Evolutionary conservation across 2,329 filamentous ascomycete species (phyloP).

Genomic region (Calonectria ilicicola): DNA sequence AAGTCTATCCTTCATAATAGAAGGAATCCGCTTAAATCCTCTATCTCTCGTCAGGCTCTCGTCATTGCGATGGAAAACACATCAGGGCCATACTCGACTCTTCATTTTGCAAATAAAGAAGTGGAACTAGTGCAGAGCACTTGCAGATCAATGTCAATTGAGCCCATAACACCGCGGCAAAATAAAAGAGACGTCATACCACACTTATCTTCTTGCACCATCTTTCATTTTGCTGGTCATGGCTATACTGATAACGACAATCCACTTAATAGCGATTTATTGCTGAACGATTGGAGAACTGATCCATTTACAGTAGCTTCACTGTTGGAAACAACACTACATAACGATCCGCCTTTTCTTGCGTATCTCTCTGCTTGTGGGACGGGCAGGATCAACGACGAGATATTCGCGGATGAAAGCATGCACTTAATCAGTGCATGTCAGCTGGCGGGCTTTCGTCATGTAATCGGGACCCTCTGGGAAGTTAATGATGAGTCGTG

Average conservation of each 20-base stretch:
- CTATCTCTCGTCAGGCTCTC: constrained; percentile 31
- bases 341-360: constrained; percentile 42
- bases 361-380: constrained; percentile 54
- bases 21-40: no score
- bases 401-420: constrained; percentile 48
- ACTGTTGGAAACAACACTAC: constrained; percentile 32
- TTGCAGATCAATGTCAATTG: constrained; percentile 1
- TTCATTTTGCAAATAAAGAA: constrained; percentile 38
- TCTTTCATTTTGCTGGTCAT: no score
- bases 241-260: constrained; percentile 31
- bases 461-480: constrained; percentile 17
- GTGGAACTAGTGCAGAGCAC: constrained; percentile 24
- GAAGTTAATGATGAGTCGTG: background rate
- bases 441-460: constrained; percentile 13
- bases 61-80: constrained; percentile 44
- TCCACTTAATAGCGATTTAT: constrained; percentile 22
- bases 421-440: constrained; percentile 48
- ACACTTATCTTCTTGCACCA: constrained; percentile 39
- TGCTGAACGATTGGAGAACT: constrained; percentile 14
- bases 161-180: background rate
- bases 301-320: constrained; percentile 25
- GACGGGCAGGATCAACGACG: constrained; percentile 42
- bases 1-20: constrained; percentile 44
- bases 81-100: background rate
- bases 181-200: constrained; percentile 38